A percentile compares a stretch with the other conserved stretches of the same genome.
Evolutionary conservation across 495 filamentous ascomycete species (phyloP).

Genomic region (Penicillium soppii): DNA sequence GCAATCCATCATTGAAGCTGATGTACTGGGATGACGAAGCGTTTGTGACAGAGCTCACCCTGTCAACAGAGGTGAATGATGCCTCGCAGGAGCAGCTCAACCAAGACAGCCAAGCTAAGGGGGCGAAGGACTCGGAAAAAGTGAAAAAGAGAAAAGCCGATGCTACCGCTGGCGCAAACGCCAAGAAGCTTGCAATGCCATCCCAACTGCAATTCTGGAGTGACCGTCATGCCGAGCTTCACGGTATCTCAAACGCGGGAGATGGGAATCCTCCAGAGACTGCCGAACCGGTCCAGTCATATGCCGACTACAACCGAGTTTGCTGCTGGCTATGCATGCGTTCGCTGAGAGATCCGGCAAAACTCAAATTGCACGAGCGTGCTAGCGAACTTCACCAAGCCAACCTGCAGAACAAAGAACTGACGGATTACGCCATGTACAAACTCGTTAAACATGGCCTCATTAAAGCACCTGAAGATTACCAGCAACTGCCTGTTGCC

Average conservation of each 20-base stretch:
- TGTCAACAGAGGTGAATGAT: conserved; percentile 53
- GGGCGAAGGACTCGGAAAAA: conserved; percentile 55
- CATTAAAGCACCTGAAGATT: conserved; percentile 3
- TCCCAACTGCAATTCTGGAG: conserved; percentile 85
- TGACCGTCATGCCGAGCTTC: conserved; percentile 81
- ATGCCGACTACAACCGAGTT: conserved; percentile 65
- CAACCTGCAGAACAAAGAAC: conserved; percentile 62
- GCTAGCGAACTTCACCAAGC: conserved; percentile 70
- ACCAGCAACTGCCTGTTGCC: background rate
- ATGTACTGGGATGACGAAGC: conserved; percentile 85
- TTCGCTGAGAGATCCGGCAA: conserved; percentile 65
- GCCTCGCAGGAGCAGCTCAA: conserved; percentile 16
- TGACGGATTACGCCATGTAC: conserved; percentile 56
- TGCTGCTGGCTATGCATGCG: conserved; percentile 79
- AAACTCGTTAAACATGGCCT: conserved; percentile 57
- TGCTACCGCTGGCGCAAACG: conserved; percentile 31
- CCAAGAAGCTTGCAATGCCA: conserved; percentile 54
- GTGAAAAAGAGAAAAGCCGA: conserved; percentile 73
- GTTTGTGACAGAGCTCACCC: conserved; percentile 65
- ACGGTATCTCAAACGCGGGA: conserved; percentile 50
- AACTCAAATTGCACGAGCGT: conserved; percentile 75
- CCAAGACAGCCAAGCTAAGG: conserved; percentile 40
- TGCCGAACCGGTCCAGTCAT: conserved; percentile 49
- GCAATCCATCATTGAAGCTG: conserved; percentile 66
- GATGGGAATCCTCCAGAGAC: conserved; percentile 26